These are phyloP conservation scores for Monotropa hypopitys DNA, from an alignment of 179 eudicot species.

Conservation along the genomic window DNA sequence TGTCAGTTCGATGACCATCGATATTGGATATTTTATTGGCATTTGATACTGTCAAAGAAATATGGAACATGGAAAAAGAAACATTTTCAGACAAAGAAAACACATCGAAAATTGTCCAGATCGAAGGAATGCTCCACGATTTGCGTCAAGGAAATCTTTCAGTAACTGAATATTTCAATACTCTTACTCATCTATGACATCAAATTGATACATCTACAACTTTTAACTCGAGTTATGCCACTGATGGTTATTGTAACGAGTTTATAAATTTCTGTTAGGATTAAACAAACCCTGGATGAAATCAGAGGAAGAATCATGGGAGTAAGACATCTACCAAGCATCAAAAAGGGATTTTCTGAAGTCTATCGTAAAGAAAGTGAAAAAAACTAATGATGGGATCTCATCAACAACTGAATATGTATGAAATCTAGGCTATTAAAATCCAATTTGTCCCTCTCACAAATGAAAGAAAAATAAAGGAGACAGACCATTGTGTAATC, in stretches of 20 bases:
- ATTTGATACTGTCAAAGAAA: not conserved
- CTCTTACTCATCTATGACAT: not conserved
- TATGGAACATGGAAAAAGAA: not conserved
- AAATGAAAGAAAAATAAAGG: too few species aligned
- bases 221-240: too few species aligned
- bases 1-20: not conserved
- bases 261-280: not conserved
- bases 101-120: not conserved
- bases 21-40: not conserved
- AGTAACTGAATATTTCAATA: too few species aligned
- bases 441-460: too few species aligned
- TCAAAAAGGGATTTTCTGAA: not conserved
- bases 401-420: too few species aligned
- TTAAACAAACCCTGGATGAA: too few species aligned
- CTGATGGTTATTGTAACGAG: not conserved
- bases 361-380: not conserved
- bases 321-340: not conserved
- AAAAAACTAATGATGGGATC: too few species aligned
- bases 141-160: too few species aligned
- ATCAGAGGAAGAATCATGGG: not conserved
- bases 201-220: not conserved
- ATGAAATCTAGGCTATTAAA: too few species aligned
- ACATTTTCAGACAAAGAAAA: not conserved
- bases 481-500: too few species aligned
- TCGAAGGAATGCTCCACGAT: too few species aligned